Base-by-base conservation (phyloP, 164 flowering plant species). In the Tetracentron sinense region DNA sequence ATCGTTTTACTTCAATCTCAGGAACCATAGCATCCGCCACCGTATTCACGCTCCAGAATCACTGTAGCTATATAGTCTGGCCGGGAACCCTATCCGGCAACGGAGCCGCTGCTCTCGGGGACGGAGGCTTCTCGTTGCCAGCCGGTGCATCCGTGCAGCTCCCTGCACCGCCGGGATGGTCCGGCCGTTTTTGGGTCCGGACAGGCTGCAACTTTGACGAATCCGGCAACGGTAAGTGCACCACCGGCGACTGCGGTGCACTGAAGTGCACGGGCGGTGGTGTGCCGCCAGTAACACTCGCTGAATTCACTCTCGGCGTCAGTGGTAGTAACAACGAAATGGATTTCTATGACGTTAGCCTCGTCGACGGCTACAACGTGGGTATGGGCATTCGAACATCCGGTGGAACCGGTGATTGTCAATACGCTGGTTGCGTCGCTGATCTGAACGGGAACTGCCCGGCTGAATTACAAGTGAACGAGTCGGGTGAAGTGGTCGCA, bases 281-380 rank as follows among this genome's bases (percentile, higher is more conserved):
- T 0, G 70, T 54, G 0, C 84, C 86, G 0, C 98, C 98, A 0
- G 94, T 74, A 17, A 80, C 81, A 12, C 80, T 93, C 0, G 98
- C 70, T 1, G 98, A 93, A 64, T 93, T 93, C 81, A 93, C 96
- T 8, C 60, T 89, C 11, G 87, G 69, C 16, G 54, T 53, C 20
- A 17, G 63, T 14, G 69, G 62, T 4, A 25, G 35, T 7, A 44
- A 53, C 54, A 47, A 47, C 33, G 78, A 64, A 14, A 83, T 81
- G 74, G 98, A 93, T 74, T 92, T 90, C 74, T 92, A 92, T 72
- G 98, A 92, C 72, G 94, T 92, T 1, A 93, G 98, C 67, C 82
- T 93, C 0, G 98, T 93, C 8, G 98, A 93, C 63, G 98, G 97
- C 1, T 93, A 90, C 83, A 93, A 93, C 27, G 84, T 93, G 0